phyloP scores from a whole-genome alignment of 2,329 filamentous ascomycete genomes.

The Fonsecaea pugnacius region DNA sequence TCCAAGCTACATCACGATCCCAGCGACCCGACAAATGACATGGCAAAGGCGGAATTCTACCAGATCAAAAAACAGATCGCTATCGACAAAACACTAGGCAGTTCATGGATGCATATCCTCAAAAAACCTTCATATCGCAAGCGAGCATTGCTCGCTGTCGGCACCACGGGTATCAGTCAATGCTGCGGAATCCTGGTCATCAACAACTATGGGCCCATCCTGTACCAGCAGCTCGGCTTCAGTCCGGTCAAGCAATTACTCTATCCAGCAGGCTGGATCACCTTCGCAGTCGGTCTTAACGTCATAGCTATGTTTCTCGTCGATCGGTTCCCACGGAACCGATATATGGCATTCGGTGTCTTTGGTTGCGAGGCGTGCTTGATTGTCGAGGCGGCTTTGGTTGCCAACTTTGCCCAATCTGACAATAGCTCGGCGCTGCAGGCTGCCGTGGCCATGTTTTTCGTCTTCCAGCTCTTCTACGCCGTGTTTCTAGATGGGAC shows the following conservation, averaged over 20 bases:
- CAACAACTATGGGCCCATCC: too few species aligned
- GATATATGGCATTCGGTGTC: slow-evolving; percentile 40
- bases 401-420: slow-evolving; percentile 32
- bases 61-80: slow-evolving; percentile 35
- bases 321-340: slow-evolving; percentile 23
- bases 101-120: slow-evolving; percentile 24
- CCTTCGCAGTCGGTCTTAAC: slow-evolving; percentile 25
- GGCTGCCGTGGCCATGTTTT: neutral
- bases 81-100: slow-evolving; percentile 25
- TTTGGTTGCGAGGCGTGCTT: slow-evolving; percentile 46
- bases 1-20: neutral
- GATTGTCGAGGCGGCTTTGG: slow-evolving; percentile 45
- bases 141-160: slow-evolving; percentile 23
- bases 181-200: slow-evolving; percentile 47
- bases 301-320: slow-evolving; percentile 21
- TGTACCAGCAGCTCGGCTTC: too few species aligned
- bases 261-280: too few species aligned
- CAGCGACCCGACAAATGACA: neutral
- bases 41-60: slow-evolving; percentile 28
- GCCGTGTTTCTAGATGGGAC: neutral
- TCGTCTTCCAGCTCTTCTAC: neutral
- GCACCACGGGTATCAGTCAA: slow-evolving; percentile 25
- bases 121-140: slow-evolving; percentile 31
- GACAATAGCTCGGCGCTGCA: neutral
- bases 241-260: too few species aligned